Conservation (phyloP, 1,284 basidiomycete species). For the Anthracocystis setariae region DNA sequence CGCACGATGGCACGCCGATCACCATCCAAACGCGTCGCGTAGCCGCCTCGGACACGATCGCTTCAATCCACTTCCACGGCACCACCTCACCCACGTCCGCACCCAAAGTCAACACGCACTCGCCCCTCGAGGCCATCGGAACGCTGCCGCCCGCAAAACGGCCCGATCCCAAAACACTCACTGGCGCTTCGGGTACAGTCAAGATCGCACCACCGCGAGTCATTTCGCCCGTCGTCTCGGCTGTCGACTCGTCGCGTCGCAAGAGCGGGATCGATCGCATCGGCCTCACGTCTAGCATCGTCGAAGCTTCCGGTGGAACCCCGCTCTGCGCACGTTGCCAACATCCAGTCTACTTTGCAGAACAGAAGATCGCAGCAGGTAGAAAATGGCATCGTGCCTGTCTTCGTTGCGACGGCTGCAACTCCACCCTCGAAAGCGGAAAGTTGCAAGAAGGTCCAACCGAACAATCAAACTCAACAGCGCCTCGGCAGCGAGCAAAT, state of each 20-base stretch:
- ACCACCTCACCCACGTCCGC: slow-evolving; percentile 24
- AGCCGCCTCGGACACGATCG: slow-evolving; percentile 49
- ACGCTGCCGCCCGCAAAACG: slow-evolving; percentile 24
- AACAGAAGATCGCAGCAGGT: slow-evolving; percentile 61
- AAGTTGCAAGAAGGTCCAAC: slow-evolving; percentile 63
- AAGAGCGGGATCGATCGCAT: slow-evolving; percentile 48
- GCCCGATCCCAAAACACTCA: slow-evolving; percentile 48
- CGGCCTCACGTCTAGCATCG: slow-evolving; percentile 45
- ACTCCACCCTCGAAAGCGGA: slow-evolving; percentile 58
- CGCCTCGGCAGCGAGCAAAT: slow-evolving; percentile 40
- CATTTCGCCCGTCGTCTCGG: slow-evolving; percentile 9
- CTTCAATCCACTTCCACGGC: slow-evolving; percentile 30
- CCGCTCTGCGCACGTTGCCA: slow-evolving; percentile 62
- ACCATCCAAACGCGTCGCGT: slow-evolving; percentile 44
- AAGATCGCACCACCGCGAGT: slow-evolving; percentile 45
- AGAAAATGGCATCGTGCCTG: slow-evolving; percentile 65
- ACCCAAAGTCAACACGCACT: slow-evolving; percentile 35
- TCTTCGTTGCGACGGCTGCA: slow-evolving; percentile 64
- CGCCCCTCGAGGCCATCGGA: slow-evolving; percentile 31
- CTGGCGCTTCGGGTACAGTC: slow-evolving; percentile 41
- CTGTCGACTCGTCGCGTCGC: slow-evolving; percentile 9
- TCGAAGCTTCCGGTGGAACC: slow-evolving; percentile 51
- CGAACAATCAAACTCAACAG: slow-evolving; percentile 14
- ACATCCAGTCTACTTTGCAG: slow-evolving; percentile 65
- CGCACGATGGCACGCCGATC: slow-evolving; percentile 39